Conservation (phyloP, 495 filamentous ascomycete species). For the Lasiosphaeria miniovina region DNA sequence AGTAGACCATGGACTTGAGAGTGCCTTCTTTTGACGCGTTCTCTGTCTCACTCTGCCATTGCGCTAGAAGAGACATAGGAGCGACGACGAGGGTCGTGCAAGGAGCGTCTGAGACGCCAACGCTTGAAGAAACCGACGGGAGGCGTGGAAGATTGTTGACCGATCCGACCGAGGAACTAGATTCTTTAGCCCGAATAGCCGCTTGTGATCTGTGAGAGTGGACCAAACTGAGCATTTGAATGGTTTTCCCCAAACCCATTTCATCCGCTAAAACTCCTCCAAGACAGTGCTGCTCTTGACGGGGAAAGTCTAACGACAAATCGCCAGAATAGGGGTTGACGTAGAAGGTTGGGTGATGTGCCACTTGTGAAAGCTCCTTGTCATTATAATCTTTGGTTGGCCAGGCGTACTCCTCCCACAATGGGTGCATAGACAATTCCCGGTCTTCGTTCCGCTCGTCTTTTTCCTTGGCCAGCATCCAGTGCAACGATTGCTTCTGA, state of each 20-base stretch:
- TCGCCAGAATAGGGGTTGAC: conserved; percentile 97
- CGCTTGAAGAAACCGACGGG: conserved; percentile 42
- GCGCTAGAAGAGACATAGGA: conserved; percentile 87
- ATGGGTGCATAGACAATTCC: conserved; percentile 82
- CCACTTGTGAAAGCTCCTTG: conserved; percentile 61
- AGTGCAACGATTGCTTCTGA: conserved; percentile 90
- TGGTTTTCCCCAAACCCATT: conserved; percentile 90
- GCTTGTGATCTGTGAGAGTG: conserved; percentile 73
- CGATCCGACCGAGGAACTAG: conserved; percentile 29
- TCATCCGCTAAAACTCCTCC: conserved; percentile 93
- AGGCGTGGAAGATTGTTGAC: conserved; percentile 51
- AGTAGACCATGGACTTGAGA: conserved; percentile 83
- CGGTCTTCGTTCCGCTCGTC: conserved; percentile 62
- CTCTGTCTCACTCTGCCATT: conserved; percentile 94
- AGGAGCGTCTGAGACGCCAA: conserved; percentile 62
- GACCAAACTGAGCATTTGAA: conserved; percentile 93
- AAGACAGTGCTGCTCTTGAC: conserved; percentile 90
- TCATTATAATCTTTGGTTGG: conserved; percentile 85
- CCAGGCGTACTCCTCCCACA: conserved; percentile 96
- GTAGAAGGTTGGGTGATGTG: conserved; percentile 72
- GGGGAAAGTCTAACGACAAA: conserved; percentile 85
- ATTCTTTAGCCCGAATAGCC: conserved; percentile 57
- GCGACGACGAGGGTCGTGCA: conserved; percentile 93
- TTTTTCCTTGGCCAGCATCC: conserved; percentile 94
- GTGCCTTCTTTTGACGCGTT: conserved; percentile 81